Conservation (phyloP, 257 asterid genomes). For the Sherardia arvensis region DNA sequence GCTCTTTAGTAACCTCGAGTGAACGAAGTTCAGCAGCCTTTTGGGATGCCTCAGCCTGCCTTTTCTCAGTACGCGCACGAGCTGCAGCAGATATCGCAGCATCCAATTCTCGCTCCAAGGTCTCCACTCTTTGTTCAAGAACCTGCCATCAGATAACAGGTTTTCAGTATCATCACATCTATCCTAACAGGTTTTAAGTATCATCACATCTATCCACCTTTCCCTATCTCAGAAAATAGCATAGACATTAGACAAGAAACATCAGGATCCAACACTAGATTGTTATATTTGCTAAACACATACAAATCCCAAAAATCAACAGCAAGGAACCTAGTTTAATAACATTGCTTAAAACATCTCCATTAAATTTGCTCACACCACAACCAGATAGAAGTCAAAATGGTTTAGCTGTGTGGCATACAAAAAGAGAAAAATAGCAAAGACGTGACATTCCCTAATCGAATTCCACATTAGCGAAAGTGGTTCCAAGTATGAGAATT, state of each 20-base stretch:
- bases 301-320: background rate
- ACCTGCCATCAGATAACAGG: conserved; percentile 36
- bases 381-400: background rate
- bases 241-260: background rate
- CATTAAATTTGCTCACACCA: background rate
- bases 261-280: background rate
- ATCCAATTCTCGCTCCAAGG: conserved; percentile 86
- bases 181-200: background rate
- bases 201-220: background rate
- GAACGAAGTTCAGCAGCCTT: conserved; percentile 84
- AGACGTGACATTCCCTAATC: background rate
- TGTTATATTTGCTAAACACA: background rate
- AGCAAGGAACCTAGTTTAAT: no score
- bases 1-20: conserved; percentile 67
- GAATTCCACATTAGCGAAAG: background rate
- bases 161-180: conserved; percentile 1
- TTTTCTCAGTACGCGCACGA: conserved; percentile 80
- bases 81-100: conserved; percentile 96
- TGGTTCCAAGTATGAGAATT: background rate
- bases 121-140: conserved; percentile 92
- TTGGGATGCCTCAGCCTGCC: conserved; percentile 87
- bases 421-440: background rate
- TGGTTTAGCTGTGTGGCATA: background rate
- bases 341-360: background rate
- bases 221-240: background rate